Conservation (phyloP, 2,329 filamentous ascomycete genomes). For the Zopfia rhizophila region DNA sequence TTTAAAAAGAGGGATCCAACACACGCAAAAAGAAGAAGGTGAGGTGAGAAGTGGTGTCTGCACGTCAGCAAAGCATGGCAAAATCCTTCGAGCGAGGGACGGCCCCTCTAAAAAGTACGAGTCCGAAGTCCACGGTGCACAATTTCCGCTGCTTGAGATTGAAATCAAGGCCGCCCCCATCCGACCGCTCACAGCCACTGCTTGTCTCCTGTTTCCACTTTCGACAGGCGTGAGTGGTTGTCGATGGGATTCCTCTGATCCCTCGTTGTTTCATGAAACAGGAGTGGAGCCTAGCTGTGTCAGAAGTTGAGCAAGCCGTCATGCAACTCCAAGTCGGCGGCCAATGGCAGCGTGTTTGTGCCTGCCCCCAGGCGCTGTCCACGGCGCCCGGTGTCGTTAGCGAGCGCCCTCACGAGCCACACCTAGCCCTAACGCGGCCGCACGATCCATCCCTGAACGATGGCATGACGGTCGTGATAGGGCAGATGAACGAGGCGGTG, state of each 20-base stretch:
- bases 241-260: slow-evolving; percentile 29
- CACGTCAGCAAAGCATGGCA: slow-evolving; percentile 19
- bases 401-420: slow-evolving; percentile 34
- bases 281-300: slow-evolving; percentile 47
- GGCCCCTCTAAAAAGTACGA: slow-evolving; percentile 33
- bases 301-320: slow-evolving; percentile 39
- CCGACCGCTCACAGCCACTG: slow-evolving; percentile 30
- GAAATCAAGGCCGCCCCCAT: slow-evolving; percentile 31
- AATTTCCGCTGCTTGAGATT: slow-evolving; percentile 37
- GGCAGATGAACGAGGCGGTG: slow-evolving; percentile 31
- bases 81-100: slow-evolving; percentile 17
- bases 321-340: slow-evolving; percentile 19
- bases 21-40: slow-evolving; percentile 33
- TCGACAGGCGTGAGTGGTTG: slow-evolving; percentile 38
- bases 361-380: slow-evolving; percentile 36
- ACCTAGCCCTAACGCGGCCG: slow-evolving; percentile 32
- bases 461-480: slow-evolving; percentile 11
- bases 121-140: slow-evolving; percentile 30
- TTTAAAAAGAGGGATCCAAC: slow-evolving; percentile 30
- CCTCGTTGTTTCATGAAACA: slow-evolving; percentile 46
- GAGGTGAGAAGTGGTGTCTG: slow-evolving; percentile 32
- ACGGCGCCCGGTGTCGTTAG: slow-evolving; percentile 25
- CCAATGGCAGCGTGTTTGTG: slow-evolving; percentile 34
- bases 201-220: slow-evolving; percentile 36
- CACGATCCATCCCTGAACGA: slow-evolving; percentile 23